These are phyloP conservation scores for Candida hispaniensis DNA, from an alignment of 805 yeast species.

Conservation along the genomic window DNA sequence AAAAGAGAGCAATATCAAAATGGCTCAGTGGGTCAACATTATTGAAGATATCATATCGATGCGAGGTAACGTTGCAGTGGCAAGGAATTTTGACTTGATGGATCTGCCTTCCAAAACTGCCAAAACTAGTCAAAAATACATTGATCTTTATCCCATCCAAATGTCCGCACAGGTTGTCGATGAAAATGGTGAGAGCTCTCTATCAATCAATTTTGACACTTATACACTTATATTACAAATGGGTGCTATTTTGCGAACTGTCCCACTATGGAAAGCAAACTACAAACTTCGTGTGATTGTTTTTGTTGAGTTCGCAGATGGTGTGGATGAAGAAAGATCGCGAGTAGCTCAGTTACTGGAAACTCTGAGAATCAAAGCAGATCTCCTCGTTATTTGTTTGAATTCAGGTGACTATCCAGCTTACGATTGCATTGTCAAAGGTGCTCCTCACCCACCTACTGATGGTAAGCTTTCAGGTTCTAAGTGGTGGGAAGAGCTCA, in stretches of 20 bases:
- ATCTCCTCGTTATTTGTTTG: slow-evolving; percentile 62
- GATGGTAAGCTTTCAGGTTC: slow-evolving; percentile 39
- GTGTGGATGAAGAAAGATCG: slow-evolving; percentile 56
- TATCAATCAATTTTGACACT: slow-evolving; percentile 90
- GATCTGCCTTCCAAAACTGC: slow-evolving; percentile 41
- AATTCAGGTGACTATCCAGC: slow-evolving; percentile 42
- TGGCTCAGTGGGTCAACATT: slow-evolving; percentile 82
- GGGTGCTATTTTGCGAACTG: slow-evolving; percentile 88
- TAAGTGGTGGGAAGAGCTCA: slow-evolving; percentile 76
- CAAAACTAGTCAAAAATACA: slow-evolving; percentile 33
- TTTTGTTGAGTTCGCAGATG: slow-evolving; percentile 70
- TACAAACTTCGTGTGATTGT: slow-evolving; percentile 72
- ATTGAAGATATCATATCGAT: slow-evolving; percentile 81
- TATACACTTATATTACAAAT: slow-evolving; percentile 86
- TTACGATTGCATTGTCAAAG: slow-evolving; percentile 71
- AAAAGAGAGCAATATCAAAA: slow-evolving; percentile 54
- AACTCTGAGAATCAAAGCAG: slow-evolving; percentile 76
- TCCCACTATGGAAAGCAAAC: slow-evolving; percentile 79
- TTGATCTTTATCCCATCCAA: slow-evolving; percentile 93
- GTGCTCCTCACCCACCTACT: slow-evolving; percentile 26
- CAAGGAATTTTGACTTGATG: slow-evolving; percentile 68
- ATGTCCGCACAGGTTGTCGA: slow-evolving; percentile 78
- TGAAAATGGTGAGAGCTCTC: slow-evolving; percentile 52
- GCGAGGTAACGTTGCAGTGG: slow-evolving; percentile 88
- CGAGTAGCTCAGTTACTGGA: slow-evolving; percentile 55